A percentile compares a stretch with the other conserved stretches of the same genome.
Evolutionary conservation across 345 rosid species (phyloP).

Genomic region (Euclidium syriacum): DNA sequence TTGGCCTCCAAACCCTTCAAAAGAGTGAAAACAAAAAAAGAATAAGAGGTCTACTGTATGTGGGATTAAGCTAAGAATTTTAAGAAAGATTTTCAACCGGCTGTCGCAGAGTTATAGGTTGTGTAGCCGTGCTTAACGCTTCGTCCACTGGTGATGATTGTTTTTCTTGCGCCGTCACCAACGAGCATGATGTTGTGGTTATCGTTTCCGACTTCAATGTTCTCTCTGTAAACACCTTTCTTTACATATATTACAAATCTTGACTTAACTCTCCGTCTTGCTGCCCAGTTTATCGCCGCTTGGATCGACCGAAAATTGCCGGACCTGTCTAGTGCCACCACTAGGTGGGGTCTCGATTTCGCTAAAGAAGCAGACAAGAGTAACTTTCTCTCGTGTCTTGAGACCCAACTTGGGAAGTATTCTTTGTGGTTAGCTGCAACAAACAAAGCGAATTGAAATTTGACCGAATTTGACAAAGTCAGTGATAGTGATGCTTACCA

Average conservation of each 20-base stretch:
- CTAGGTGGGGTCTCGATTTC: constrained; percentile 37
- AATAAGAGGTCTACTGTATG: neutral
- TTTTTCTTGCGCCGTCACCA: constrained; percentile 61
- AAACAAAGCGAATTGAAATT: neutral
- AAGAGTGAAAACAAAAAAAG: neutral
- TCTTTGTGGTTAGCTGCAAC: constrained; percentile 27
- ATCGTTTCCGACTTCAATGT: constrained; percentile 45
- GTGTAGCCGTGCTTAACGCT: constrained; percentile 70
- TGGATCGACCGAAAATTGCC: constrained; percentile 55
- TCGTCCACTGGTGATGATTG: constrained; percentile 65
- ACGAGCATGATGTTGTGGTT: constrained; percentile 66
- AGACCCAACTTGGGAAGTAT: constrained; percentile 67
- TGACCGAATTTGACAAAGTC: constrained; percentile 4
- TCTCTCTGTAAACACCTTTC: constrained; percentile 64
- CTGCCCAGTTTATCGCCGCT: constrained; percentile 60
- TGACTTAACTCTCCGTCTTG: constrained; percentile 44
- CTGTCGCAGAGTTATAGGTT: constrained; percentile 80
- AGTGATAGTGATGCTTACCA: too few species aligned
- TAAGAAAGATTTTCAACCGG: constrained; percentile 33
- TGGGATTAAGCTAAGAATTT: neutral
- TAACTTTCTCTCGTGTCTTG: constrained; percentile 55
- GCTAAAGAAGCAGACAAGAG: constrained; percentile 40
- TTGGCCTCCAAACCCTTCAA: constrained; percentile 31
- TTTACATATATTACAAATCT: constrained; percentile 70
- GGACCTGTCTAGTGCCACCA: constrained; percentile 70